Conservation (phyloP, 495 filamentous ascomycete genomes). For the Hypoxylon rickii region DNA sequence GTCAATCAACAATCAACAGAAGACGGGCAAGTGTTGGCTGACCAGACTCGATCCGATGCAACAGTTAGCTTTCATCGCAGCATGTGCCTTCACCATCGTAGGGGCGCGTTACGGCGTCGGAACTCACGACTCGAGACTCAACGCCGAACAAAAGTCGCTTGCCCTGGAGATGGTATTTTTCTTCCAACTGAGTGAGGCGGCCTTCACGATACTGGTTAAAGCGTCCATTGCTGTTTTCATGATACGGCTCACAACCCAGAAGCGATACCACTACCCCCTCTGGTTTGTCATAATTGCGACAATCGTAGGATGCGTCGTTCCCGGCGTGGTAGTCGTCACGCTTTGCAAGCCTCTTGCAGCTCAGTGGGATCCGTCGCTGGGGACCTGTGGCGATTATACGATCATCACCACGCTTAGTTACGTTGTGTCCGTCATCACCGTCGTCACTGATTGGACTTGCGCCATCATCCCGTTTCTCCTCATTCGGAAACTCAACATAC, state of each 20-base stretch:
- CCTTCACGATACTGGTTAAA: constrained; percentile 2
- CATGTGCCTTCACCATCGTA: not conserved
- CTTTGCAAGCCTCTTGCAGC: constrained; percentile 2
- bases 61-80: not conserved
- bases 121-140: not conserved
- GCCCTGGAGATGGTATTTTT: not conserved
- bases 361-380: constrained; percentile 2
- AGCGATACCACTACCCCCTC: constrained; percentile 1
- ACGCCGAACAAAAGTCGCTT: not conserved
- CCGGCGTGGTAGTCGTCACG: not conserved
- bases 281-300: not conserved
- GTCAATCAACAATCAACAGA: not conserved
- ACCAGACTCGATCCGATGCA: not conserved
- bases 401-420: constrained; percentile 3
- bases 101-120: not conserved
- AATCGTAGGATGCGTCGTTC: not conserved
- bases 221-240: not conserved
- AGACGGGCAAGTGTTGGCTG: not conserved
- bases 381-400: not conserved
- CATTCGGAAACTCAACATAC: constrained; percentile 1
- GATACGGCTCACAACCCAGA: not conserved
- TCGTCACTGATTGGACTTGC: constrained; percentile 10
- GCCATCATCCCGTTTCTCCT: constrained; percentile 10
- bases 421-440: constrained; percentile 4
- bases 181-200: not conserved